These are phyloP conservation scores for Cochliopodium minus DNA, from an alignment of 208 protist genomes.

Conservation along the genomic window DNA sequence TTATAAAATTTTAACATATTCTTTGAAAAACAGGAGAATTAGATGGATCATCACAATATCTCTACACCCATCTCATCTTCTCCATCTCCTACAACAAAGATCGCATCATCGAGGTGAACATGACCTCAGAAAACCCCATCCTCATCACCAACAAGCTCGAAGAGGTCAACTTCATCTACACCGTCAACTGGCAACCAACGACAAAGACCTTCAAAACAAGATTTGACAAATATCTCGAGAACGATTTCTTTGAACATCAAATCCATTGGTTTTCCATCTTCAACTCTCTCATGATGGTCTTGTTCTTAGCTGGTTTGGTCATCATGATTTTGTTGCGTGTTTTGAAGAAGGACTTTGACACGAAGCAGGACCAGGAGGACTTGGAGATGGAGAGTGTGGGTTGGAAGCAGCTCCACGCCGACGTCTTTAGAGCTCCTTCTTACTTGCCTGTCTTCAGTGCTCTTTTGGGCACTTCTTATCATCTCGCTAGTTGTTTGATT, in stretches of 20 bases:
- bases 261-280: slow-evolving; percentile 74
- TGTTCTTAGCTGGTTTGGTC: slow-evolving; percentile 65
- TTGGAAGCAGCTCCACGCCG: slow-evolving; percentile 80
- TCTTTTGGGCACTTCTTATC: slow-evolving; percentile 45
- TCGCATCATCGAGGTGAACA: slow-evolving; percentile 44
- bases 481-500: slow-evolving; percentile 32
- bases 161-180: slow-evolving; percentile 57
- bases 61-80: slow-evolving; percentile 71
- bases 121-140: slow-evolving; percentile 35
- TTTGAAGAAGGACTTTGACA: slow-evolving; percentile 48
- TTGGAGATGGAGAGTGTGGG: slow-evolving; percentile 23
- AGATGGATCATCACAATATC: neutral
- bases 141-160: slow-evolving; percentile 11
- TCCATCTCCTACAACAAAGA: slow-evolving; percentile 37
- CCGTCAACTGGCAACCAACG: slow-evolving; percentile 42
- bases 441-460: slow-evolving; percentile 47
- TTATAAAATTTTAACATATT: too few relatives aligned
- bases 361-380: slow-evolving; percentile 35
- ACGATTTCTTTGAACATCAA: slow-evolving; percentile 57
- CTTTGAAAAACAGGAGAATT: neutral
- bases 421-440: slow-evolving; percentile 72
- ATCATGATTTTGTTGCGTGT: slow-evolving; percentile 63
- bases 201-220: slow-evolving; percentile 49
- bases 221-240: slow-evolving; percentile 60
- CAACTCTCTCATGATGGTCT: slow-evolving; percentile 67